These are phyloP conservation scores for Escallonia rubra DNA, from an alignment of 129 eudicot genomes.

Conservation along the genomic window DNA sequence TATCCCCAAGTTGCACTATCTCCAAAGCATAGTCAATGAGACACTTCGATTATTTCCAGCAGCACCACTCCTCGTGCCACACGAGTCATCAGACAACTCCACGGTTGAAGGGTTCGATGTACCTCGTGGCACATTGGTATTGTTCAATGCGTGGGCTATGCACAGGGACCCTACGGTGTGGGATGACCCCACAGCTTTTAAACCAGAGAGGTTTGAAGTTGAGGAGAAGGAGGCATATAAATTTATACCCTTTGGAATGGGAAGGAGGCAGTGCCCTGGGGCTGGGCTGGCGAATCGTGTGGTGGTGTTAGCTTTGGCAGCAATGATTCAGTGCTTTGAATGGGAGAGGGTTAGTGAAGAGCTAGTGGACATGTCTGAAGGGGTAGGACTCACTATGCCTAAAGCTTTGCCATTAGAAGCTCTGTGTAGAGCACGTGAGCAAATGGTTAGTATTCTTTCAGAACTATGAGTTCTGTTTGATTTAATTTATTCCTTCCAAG, in stretches of 20 bases:
- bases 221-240: slow-evolving; percentile 29
- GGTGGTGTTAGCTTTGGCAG: slow-evolving; percentile 34
- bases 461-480: slow-evolving; percentile 13
- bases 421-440: slow-evolving; percentile 34
- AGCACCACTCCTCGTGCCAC: slow-evolving; percentile 44
- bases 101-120: slow-evolving; percentile 32
- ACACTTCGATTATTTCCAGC: slow-evolving; percentile 42
- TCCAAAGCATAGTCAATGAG: slow-evolving; percentile 36
- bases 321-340: slow-evolving; percentile 46
- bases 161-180: slow-evolving; percentile 45
- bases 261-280: slow-evolving; percentile 46
- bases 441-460: slow-evolving; percentile 29
- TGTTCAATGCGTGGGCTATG: slow-evolving; percentile 43
- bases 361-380: slow-evolving; percentile 27
- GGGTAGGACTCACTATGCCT: slow-evolving; percentile 28
- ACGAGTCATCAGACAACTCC: slow-evolving; percentile 35
- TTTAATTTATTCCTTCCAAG: too few species aligned
- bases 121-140: slow-evolving; percentile 37
- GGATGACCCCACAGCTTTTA: slow-evolving; percentile 44
- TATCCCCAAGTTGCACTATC: slow-evolving; percentile 34
- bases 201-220: slow-evolving; percentile 38
- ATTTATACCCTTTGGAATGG: slow-evolving; percentile 42
- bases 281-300: slow-evolving; percentile 32
- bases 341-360: slow-evolving; percentile 40
- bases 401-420: slow-evolving; percentile 52